Evolutionary conservation across 2,329 filamentous ascomycete genomes (phyloP).

Genomic region (Diaporthe citri): DNA sequence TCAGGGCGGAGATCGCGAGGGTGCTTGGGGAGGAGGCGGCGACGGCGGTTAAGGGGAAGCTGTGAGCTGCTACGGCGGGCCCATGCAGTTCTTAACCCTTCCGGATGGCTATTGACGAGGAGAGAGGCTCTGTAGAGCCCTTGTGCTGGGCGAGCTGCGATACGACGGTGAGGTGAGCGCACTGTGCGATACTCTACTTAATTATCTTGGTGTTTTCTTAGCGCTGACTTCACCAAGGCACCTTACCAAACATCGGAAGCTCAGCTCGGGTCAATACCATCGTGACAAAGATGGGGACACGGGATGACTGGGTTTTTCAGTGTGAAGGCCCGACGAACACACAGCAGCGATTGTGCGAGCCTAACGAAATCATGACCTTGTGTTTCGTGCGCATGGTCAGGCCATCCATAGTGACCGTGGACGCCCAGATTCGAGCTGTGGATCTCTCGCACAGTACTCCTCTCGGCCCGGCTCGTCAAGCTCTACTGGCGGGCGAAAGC

Average conservation of each 20-base stretch:
- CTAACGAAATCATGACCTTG: too few species aligned
- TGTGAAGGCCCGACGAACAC: background rate
- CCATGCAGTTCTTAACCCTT: background rate
- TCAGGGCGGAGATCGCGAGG: conserved; percentile 63
- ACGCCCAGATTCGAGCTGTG: too few species aligned
- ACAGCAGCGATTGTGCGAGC: too few species aligned
- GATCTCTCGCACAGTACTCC: background rate
- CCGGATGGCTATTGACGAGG: background rate
- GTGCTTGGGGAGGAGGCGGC: conserved; percentile 58
- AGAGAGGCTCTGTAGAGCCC: background rate
- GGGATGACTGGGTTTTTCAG: too few species aligned
- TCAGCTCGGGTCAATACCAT: too few species aligned
- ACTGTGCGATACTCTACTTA: background rate
- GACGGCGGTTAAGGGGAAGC: conserved; percentile 51
- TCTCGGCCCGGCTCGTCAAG: background rate
- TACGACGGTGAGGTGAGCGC: background rate
- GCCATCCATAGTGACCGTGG: too few species aligned
- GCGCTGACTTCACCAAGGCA: background rate
- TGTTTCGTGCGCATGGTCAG: too few species aligned
- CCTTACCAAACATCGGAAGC: background rate
- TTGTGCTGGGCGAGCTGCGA: background rate
- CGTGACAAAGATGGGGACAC: background rate
- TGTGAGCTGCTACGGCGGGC: conserved; percentile 46
- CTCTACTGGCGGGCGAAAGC: background rate
- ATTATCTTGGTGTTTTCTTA: background rate